A percentile compares a stretch with the other conserved stretches of the same genome.
phyloP scores from a whole-genome alignment of 352 stramenopile genomes.

The Saprolegnia parasitica region DNA sequence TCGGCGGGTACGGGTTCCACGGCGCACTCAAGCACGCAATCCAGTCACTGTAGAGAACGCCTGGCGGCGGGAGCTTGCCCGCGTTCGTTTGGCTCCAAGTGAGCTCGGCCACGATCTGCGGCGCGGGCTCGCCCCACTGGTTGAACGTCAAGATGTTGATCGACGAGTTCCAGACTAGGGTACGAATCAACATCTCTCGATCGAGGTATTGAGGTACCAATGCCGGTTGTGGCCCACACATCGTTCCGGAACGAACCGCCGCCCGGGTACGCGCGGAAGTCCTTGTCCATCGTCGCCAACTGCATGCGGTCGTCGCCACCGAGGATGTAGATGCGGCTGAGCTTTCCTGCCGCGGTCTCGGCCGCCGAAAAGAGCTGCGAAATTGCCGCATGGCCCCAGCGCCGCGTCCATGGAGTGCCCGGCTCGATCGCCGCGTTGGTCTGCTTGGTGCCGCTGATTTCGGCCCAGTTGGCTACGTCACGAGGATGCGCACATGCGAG shows the following conservation, averaged over 20 bases:
- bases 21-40: slow-evolving; percentile 52
- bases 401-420: slow-evolving; percentile 51
- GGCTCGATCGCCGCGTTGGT: slow-evolving; percentile 53
- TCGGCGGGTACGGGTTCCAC: slow-evolving; percentile 47
- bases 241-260: slow-evolving; percentile 61
- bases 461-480: slow-evolving; percentile 53
- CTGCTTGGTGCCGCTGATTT: slow-evolving; percentile 58
- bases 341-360: slow-evolving; percentile 46
- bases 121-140: slow-evolving; percentile 63
- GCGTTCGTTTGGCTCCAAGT: slow-evolving; percentile 71
- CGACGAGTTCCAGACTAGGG: slow-evolving; percentile 39
- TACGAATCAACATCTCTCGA: not conserved
- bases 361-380: slow-evolving; percentile 50
- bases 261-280: slow-evolving; percentile 67
- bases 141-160: slow-evolving; percentile 59
- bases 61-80: slow-evolving; percentile 53
- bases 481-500: not conserved
- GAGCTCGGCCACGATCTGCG: slow-evolving; percentile 60
- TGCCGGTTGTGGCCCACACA: slow-evolving; percentile 65
- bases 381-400: slow-evolving; percentile 51
- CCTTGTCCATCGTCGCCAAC: slow-evolving; percentile 38
- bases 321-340: slow-evolving; percentile 60
- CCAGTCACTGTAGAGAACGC: slow-evolving; percentile 58
- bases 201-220: slow-evolving; percentile 26
- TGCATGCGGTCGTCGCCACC: slow-evolving; percentile 67